Base-by-base conservation (phyloP, 306 rosid genomes). In the Quillaja saponaria region DNA sequence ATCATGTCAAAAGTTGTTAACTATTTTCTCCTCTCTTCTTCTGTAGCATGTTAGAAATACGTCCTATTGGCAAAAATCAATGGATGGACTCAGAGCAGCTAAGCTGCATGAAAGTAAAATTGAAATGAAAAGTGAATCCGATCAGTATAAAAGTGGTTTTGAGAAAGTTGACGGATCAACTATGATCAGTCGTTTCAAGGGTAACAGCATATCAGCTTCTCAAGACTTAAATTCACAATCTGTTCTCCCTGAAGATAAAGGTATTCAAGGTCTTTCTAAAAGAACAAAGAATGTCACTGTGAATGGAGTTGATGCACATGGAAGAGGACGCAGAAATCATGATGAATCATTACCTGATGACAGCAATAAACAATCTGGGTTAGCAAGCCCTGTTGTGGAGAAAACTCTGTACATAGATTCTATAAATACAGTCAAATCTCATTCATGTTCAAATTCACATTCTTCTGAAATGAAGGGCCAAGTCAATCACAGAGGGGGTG, bases 341-440 rank as follows among this genome's bases (percentile, higher is more conserved):
- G 70, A 45, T 52, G 80, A 71, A 59, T 53, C 72, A 55, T 57
- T 69, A 64, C 42, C 67, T 7, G 40, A 44, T 33, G 84, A 83
- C 58, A 55, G 66, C 46, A 40, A 64, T 44, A 69, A 38, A 53
- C 13, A 79, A 45, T 58, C 73, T 18, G 71, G 71, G 61, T 68
- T 58, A 42, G 71, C 50, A n/a, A 80, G 84, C 50, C 83, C 80
- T 41, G 62, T 67, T 44, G 78, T 58, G 71, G 98, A 92, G 82
- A 92, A 88, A 85, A 88, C 95, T 74, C 79, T 81, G 15, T 74
- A 84, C 69, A 57, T 92, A 6, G 99, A 92, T 65, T 86, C 83
- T 40, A 73, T 81, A 46, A 79, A 71, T 6, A 78, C 68, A 49
- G 61, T 62, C 5, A 80, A 72, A 64, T 72, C 87, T 65, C n/a